Evolutionary conservation across 2,329 filamentous ascomycete genomes (phyloP), one percentile per base, ranked within the genome.

Genomic region (Sporothrix inflata): DNA sequence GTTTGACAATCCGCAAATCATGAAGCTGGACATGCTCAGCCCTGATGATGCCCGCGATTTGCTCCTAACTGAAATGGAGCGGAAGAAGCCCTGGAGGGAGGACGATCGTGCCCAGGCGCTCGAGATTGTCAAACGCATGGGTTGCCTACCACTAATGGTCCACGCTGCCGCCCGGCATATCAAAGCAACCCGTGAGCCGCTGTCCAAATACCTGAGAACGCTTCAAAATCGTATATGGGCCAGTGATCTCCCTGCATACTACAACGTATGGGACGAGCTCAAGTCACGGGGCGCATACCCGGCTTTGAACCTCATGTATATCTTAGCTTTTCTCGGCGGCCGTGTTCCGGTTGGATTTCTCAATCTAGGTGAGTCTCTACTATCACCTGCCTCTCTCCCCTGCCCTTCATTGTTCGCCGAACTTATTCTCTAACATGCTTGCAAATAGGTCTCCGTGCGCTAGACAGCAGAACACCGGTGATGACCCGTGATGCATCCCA

Each of bases 311-410:
- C 79, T 92, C 47, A 88, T 92, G 74, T 87, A 87, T 27, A 80
- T 92, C 14, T 79, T 92, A 16, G 87, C 87, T 1, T 92, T 92
- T 76, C 89, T 91, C 70, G 87, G 88, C 53, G 88, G 89, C 71
- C 85, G 89, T 71, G 83, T 92, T 5, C 91, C 91, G 0, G 88
- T 92, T 27, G 89, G 90, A 71, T 87, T 93, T 83, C 81, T 92
- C 14, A 82, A 82, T 40, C 81, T 91, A 19, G 90, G 89, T 79
- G 78, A 75, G 81, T 55, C 38, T 27, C 8, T 24, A 30, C 66
- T 2, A 7, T 49, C 19, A 6, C 8, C 27, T 21, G 9, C 42
- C n/a, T 30, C 14, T 11, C 21, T 21, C 14, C 21, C n/a, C 24
- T 68, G 7, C 40, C 8, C 68, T 6, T 8, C 2, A 47, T 6